phyloP scores from a whole-genome alignment of 148 eudicot species.

The Tetragonia tetragonoides region DNA sequence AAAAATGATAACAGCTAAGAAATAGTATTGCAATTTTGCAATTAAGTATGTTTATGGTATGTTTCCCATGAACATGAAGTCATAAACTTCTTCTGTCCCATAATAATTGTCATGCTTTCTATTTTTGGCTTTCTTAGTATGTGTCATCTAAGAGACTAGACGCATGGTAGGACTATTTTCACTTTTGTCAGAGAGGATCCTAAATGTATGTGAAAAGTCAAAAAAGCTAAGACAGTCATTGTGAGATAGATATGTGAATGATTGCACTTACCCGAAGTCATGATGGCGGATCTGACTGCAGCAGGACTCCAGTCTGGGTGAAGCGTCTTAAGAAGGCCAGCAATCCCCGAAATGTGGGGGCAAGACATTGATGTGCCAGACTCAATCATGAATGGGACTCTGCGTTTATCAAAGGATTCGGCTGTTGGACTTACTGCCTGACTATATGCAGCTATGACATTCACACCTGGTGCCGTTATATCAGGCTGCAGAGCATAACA shows the following conservation, averaged over 20 bases:
- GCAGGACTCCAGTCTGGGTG: conserved; percentile 67
- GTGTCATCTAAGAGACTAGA: too few relatives aligned
- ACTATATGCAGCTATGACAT: conserved; percentile 55
- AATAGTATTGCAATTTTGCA: too few relatives aligned
- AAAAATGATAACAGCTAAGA: not conserved
- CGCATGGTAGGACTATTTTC: too few relatives aligned
- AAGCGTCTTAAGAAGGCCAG: conserved; percentile 50
- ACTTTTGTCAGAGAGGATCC: too few relatives aligned
- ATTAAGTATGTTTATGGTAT: too few relatives aligned
- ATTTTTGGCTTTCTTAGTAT: too few relatives aligned
- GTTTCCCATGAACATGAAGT: too few relatives aligned
- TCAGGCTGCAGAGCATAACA: conserved; percentile 49
- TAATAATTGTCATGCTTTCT: too few relatives aligned
- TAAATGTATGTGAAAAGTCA: too few relatives aligned
- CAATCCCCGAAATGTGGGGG: conserved; percentile 68
- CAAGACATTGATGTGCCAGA: conserved; percentile 83
- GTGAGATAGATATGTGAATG: too few relatives aligned
- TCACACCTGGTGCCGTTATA: conserved; percentile 76
- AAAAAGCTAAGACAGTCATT: too few relatives aligned
- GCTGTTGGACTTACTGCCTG: conserved; percentile 39
- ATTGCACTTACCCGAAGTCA: conserved; percentile 52
- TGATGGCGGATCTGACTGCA: conserved; percentile 65
- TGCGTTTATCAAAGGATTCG: conserved; percentile 26
- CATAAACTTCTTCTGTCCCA: too few relatives aligned
- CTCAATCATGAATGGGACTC: conserved; percentile 24